phyloP scores from a whole-genome alignment of 2,329 filamentous ascomycete genomes.

The Xylaria sp. region DNA sequence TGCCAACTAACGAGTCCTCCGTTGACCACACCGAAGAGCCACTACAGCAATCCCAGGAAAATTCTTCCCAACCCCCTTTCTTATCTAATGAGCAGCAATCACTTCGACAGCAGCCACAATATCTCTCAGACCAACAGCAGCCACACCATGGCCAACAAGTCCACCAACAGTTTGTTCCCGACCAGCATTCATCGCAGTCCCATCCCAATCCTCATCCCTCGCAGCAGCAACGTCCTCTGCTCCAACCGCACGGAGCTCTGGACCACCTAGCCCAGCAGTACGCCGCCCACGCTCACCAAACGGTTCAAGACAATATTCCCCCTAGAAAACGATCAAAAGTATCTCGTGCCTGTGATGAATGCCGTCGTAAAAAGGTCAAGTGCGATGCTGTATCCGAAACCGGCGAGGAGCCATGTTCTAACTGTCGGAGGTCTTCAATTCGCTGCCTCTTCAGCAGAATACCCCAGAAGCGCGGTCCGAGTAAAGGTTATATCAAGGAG shows the following conservation, averaged over 20 bases:
- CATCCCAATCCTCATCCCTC: constrained; percentile 19
- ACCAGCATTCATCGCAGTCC: constrained; percentile 35
- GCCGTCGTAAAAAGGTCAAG: constrained; percentile 87
- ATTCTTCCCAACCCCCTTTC: constrained; percentile 31
- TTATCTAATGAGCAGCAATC: constrained; percentile 27
- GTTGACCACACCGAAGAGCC: constrained; percentile 19
- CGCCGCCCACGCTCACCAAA: constrained; percentile 44
- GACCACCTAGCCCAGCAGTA: constrained; percentile 54
- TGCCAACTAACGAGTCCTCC: constrained; percentile 21
- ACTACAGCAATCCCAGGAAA: constrained; percentile 31
- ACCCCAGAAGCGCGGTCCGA: constrained; percentile 87
- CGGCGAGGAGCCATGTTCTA: constrained; percentile 79
- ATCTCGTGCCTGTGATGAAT: constrained; percentile 89
- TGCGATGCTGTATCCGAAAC: constrained; percentile 84
- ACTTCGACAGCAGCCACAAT: constrained; percentile 27
- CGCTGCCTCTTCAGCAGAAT: constrained; percentile 86
- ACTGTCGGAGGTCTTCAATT: constrained; percentile 80
- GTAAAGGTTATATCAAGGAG: constrained; percentile 96
- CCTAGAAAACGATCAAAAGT: constrained; percentile 85
- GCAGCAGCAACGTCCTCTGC: constrained; percentile 42
- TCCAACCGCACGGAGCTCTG: constrained; percentile 39
- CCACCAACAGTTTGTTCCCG: constrained; percentile 30
- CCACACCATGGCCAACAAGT: constrained; percentile 30
- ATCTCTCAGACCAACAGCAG: constrained; percentile 30
- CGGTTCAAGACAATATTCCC: constrained; percentile 66